Evolutionary conservation across 345 rosid genomes (phyloP), one percentile per base, ranked within the genome.

Genomic region (Fremontodendron californicum): DNA sequence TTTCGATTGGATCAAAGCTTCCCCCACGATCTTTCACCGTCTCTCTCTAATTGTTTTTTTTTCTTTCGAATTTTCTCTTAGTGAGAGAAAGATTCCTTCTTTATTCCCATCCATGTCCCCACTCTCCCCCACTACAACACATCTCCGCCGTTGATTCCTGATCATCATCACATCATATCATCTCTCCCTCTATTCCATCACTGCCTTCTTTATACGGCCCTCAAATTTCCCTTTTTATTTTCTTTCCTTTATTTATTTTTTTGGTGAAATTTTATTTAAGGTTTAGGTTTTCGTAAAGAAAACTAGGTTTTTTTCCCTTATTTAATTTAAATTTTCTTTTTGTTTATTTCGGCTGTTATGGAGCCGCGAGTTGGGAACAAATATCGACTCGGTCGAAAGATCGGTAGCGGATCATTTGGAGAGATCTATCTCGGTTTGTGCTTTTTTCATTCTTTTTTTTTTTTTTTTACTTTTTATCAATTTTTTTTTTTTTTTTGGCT

Each of bases 391-490:
- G 98, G 98, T 48, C 86, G 97, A 62, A 95, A 93, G 90, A 95
- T 95, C 85, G 99, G 99, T 29, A 91, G 98, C 80, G 99, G 99
- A 45, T 95, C 99, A 0, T 95, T 95, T 78, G 99, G 99, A 35
- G 98, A 95, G 92, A 93, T 95, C 90, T 90, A 90, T 87, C 96
- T 90, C 27, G 99, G 99, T 93, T 79, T 46, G 92, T 82, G 19
- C 16, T 68, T 43, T 23, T 18, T 46, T 5, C 45, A 5, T 68
- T 43, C 23, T 18, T 13, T 6, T 11, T n/a, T n/a, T n/a, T n/a
- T n/a, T n/a, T n/a, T n/a, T n/a, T n/a, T 71, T 65, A 79, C 18
- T 40, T 75, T 0, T 13, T 77, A 16, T 54, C 3, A n/a, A n/a
- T n/a, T 64, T 18, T 9, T 10, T 40, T 79, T 77, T 45, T 54